Conservation (phyloP, 1,284 basidiomycete genomes). For the Mycena citricolor region DNA sequence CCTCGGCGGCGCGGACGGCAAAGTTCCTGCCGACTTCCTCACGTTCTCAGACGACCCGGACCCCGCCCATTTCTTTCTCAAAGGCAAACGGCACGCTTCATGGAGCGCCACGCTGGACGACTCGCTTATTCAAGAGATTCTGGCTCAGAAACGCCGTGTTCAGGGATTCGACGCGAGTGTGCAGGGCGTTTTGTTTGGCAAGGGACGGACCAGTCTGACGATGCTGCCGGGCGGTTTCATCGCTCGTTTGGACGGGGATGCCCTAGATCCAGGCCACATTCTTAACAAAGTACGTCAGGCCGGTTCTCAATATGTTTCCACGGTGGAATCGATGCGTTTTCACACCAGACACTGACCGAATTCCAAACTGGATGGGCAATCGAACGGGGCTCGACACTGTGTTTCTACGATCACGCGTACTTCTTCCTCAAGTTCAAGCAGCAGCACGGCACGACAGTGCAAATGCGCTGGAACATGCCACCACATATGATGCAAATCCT, state of each 20-base stretch:
- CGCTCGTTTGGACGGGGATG: conserved; percentile 10
- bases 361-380: conserved; percentile 16
- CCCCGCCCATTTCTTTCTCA: conserved; percentile 1
- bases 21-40: conserved; percentile 4
- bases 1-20: conserved; percentile 10
- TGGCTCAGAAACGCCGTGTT: not conserved
- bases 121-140: conserved; percentile 1
- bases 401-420: conserved; percentile 12
- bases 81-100: not conserved
- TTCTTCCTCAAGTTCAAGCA: conserved; percentile 14
- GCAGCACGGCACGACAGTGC: not conserved
- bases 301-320: too few relatives aligned
- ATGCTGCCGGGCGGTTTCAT: conserved; percentile 6
- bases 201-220: conserved; percentile 4
- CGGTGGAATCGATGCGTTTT: too few relatives aligned
- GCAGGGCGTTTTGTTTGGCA: conserved; percentile 13
- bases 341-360: too few relatives aligned
- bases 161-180: conserved; percentile 1
- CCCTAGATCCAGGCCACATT: too few relatives aligned
- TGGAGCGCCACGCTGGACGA: conserved; percentile 9
- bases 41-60: conserved; percentile 10
- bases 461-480: conserved; percentile 14
- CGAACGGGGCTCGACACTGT: conserved; percentile 13
- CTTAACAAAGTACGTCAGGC: too few relatives aligned
- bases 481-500: conserved; percentile 1